Base-by-base conservation (phyloP, 1,284 basidiomycete genomes). In the Ganoderma lucidum region DNA sequence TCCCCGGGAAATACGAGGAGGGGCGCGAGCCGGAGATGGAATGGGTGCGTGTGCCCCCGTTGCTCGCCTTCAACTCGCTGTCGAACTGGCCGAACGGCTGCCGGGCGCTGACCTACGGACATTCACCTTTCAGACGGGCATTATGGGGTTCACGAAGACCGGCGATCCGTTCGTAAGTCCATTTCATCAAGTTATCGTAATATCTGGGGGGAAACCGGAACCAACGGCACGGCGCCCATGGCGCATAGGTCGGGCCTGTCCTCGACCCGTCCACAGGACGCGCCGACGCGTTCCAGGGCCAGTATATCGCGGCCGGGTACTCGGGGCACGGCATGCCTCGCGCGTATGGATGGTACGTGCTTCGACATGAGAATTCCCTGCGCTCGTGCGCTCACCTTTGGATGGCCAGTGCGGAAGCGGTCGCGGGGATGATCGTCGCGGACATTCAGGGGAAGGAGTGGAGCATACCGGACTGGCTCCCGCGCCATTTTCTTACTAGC, bases 321-420 rank as follows among this genome's bases (percentile, higher is more conserved):
- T 84, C 86, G 0, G 93, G 93, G 0, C 93, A 95, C 74, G 94
- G 94, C 0, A 95, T 96, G 93, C 89, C 93, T 4, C 86, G 93
- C 2, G 89, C 92, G 0, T 93, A 86, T 75, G 87, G 85, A 55
- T 94, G 92, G 91, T 93, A 75, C 62, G 86, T 58, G 0, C 2
- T 44, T 23, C 37, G n/a, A 42, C 44, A 32, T 12, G 5, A 1
- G 32, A 32, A 14, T 6, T 3, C 30, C 30, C 14, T 32, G n/a
- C 28, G 15, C 30, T 42, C 14, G 32, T 2, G 30, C 12, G 19
- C 41, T 55, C 2, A 23, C 32, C 35, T 12, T 10, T 32, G 32
- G 6, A 23, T 28, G 32, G 15, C 14, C 64, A 94, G 93, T 73
- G 93, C 91, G 17, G 87, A 92, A 74, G 87, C 83, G 3, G 81